Evolutionary conservation across 345 rosid species (phyloP).

Genomic region (Pseudoturritis turrita): DNA sequence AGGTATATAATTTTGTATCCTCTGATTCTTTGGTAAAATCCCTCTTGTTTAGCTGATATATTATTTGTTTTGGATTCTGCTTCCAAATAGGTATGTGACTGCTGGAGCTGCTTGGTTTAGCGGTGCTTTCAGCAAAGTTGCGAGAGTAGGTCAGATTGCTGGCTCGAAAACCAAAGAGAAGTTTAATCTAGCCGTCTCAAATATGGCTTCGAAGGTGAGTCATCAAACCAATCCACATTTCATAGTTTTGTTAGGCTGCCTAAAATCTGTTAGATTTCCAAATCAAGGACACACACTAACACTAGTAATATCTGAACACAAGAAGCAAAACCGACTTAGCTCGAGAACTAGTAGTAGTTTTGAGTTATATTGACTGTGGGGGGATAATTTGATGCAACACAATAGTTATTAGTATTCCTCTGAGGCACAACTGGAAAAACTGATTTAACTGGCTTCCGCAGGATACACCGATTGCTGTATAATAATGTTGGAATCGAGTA

Average conservation of each 20-base stretch:
- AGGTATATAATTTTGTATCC: constrained; percentile 37
- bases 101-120: constrained; percentile 90
- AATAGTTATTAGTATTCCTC: background rate
- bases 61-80: background rate
- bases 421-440: background rate
- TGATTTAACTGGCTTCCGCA: constrained; percentile 25
- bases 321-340: background rate
- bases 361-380: background rate
- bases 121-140: constrained; percentile 86
- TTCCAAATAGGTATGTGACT: constrained; percentile 57
- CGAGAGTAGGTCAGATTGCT: constrained; percentile 85
- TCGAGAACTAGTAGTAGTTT: background rate
- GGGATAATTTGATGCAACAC: background rate
- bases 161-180: constrained; percentile 86
- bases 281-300: no score
- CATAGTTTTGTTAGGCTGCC: background rate
- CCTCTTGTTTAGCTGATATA: background rate
- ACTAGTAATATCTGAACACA: no score
- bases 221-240: background rate
- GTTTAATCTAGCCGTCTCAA: constrained; percentile 72
- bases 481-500: constrained; percentile 12
- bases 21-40: background rate
- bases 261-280: no score
- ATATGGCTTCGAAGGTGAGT: constrained; percentile 76
- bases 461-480: constrained; percentile 86